Evolutionary conservation across 192 early-diverging fungal species (phyloP), one percentile per base, ranked within the genome.

Genomic region (Podochytrium sp.): DNA sequence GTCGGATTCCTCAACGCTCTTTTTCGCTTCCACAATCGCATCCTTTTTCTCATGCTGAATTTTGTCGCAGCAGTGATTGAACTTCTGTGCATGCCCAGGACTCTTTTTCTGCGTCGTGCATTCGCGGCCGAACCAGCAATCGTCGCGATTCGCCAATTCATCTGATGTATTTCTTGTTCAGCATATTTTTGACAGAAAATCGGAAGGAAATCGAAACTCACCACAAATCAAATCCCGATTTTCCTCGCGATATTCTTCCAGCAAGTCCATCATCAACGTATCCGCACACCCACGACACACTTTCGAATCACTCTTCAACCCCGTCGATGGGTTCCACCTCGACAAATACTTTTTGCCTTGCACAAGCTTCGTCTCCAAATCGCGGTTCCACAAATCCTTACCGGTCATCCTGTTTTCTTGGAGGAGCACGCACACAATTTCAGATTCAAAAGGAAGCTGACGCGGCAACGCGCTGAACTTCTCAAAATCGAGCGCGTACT

Each of bases 91-190:
- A 57, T 79, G 78, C 30, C 23, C 49, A 39, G n/a, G 23, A n/a
- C 10, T 30, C 2, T 32, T 30, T 2, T 2, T 5, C 40, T 79
- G 78, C 6, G 56, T 69, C 25, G 50, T 60, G 60, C 78, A 79
- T 34, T 71, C 68, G 4, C 59, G 58, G 7, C 78, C 78, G 29
- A 57, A 65, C 73, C 68, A 71, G 37, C 78, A 79, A 50, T 75
- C 32, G 42, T 64, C 65, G 34, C 78, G 78, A 14, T 70, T 33
- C 1, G 25, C 5, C 25, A 79, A 30, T 4, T 67, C 41, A 14
- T 32, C 66, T 74, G 41, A 33, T 1, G 39, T 47, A 67, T 25
- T 1, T 1, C 38, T n/a, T 65, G 51, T 30, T 27, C 47, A 53
- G 33, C 4, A 51, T 47, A 14, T 60, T 18, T 18, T 39, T 20